Evolutionary conservation across 1,284 basidiomycete species (phyloP).

Genomic region (Sanghuangporus weigelae): DNA sequence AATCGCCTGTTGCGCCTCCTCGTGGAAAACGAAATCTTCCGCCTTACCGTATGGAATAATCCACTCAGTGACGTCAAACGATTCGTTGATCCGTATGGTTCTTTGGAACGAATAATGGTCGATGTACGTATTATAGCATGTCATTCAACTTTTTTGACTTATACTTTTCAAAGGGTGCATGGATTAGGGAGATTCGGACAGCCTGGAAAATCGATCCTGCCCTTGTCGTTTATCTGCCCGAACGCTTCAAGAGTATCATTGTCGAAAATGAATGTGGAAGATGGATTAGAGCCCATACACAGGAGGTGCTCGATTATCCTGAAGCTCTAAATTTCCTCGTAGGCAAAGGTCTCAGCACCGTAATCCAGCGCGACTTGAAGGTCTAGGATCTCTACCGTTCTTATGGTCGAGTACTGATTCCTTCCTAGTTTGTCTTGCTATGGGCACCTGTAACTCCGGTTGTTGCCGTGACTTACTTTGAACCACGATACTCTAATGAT

Average conservation of each 20-base stretch:
- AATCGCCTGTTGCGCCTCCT: constrained; percentile 76
- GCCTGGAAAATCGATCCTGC: constrained; percentile 85
- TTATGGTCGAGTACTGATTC: neutral
- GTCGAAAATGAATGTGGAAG: constrained; percentile 68
- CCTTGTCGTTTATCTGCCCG: constrained; percentile 78
- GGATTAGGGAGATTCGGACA: constrained; percentile 63
- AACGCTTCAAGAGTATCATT: constrained; percentile 71
- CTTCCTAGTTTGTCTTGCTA: constrained; percentile 70
- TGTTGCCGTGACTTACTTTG: constrained; percentile 83
- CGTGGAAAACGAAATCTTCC: constrained; percentile 86
- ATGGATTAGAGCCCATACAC: constrained; percentile 72
- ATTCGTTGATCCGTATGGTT: constrained; percentile 52
- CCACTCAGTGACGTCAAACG: constrained; percentile 73
- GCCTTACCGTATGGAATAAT: constrained; percentile 89
- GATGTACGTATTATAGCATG: constrained; percentile 41
- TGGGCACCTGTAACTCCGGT: constrained; percentile 92
- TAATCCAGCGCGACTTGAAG: constrained; percentile 65
- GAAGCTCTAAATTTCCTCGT: constrained; percentile 81
- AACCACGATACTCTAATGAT: constrained; percentile 78
- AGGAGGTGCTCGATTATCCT: constrained; percentile 67
- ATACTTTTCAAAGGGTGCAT: constrained; percentile 48
- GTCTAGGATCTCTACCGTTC: constrained; percentile 34
- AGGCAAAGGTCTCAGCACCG: constrained; percentile 60
- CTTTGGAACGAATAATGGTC: constrained; percentile 52
- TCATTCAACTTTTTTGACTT: constrained; percentile 6